Evolutionary conservation across 2,329 filamentous ascomycete species (phyloP), one percentile per base, ranked within the genome.

Genomic region (Phoma sp.): DNA sequence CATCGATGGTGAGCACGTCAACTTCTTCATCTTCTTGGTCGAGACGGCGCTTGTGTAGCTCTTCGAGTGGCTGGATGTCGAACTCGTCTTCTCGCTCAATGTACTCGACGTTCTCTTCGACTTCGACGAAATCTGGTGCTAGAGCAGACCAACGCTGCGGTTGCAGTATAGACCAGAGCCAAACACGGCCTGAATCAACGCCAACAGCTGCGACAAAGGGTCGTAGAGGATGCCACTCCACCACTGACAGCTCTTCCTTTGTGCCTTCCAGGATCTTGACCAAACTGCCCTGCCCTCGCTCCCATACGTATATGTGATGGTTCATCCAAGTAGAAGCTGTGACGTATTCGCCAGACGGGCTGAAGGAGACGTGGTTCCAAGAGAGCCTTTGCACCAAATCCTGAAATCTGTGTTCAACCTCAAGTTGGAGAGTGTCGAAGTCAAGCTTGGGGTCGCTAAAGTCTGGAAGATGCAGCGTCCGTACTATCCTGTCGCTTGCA

Each of bases 81-180:
- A 99, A 99, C 72, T 99, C 95, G 72, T 99, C 95, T 76, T 99
- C 95, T 50, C 86, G 85, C 75, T 99, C 95, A 34, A 96, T 86
- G 72, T 99, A 99, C 73, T 98, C 92, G 18, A 96, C 92, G 65
- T 99, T 99, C 76, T 99, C 95, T 76, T 99, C 95, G 12, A 99
- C 92, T 75, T 99, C 95, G 33, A 88, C 90, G 75, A 99, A 99
- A 76, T 99, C 96, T 0, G 95, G 95, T 5, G 96, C 96, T 25
- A 99, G 83, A 1, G 95, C 93, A 14, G 93, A 97, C 96, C 95
- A 99, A 66, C 95, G 90, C 72, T 99, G 96, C 9, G 95, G 93
- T 48, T 91, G 95, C 33, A 93, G 87, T 49, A 97, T 95, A 5
- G 92, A 93, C 95, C 95, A 99, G 28, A 96, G 90, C 77, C 96